Conservation (phyloP, 2,329 filamentous ascomycete genomes). For the Apiospora saccharicola region DNA sequence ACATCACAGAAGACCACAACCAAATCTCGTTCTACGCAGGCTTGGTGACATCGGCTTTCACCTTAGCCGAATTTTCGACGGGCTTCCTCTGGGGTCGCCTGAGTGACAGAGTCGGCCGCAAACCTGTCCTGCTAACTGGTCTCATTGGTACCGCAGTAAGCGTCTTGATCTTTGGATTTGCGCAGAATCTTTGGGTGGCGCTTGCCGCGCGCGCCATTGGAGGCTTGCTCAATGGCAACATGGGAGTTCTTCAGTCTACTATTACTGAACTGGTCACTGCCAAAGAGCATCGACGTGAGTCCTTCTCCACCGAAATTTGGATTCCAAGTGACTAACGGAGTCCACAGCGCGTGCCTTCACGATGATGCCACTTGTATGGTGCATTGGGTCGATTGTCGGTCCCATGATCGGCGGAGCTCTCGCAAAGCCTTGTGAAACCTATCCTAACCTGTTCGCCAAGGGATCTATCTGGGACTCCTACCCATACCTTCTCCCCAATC, state of each 20-base stretch:
- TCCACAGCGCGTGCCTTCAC: slow-evolving; percentile 84
- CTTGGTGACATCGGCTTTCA: slow-evolving; percentile 95
- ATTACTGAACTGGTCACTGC: slow-evolving; percentile 92
- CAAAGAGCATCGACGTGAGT: slow-evolving; percentile 89
- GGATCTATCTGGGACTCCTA: slow-evolving; percentile 84
- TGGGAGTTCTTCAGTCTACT: slow-evolving; percentile 93
- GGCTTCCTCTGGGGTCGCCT: slow-evolving; percentile 92
- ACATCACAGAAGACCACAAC: slow-evolving; percentile 78
- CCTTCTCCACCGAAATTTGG: neutral
- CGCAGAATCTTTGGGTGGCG: slow-evolving; percentile 81
- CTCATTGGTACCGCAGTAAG: slow-evolving; percentile 90
- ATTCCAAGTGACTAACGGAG: slow-evolving; percentile 38
- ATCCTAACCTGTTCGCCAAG: slow-evolving; percentile 74
- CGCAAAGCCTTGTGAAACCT: slow-evolving; percentile 84
- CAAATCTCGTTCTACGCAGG: slow-evolving; percentile 92
- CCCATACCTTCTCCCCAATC: slow-evolving; percentile 74
- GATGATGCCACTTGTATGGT: slow-evolving; percentile 99
- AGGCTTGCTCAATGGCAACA: slow-evolving; percentile 92
- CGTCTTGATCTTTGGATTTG: slow-evolving; percentile 91
- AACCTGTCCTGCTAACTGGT: slow-evolving; percentile 90
- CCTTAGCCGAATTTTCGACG: slow-evolving; percentile 92
- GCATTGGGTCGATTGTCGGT: slow-evolving; percentile 92
- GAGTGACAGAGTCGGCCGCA: slow-evolving; percentile 90
- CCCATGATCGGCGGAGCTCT: slow-evolving; percentile 90
- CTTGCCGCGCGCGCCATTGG: slow-evolving; percentile 88